Conservation (phyloP, 352 stramenopile genomes). For the Blastocystis sp. region DNA sequence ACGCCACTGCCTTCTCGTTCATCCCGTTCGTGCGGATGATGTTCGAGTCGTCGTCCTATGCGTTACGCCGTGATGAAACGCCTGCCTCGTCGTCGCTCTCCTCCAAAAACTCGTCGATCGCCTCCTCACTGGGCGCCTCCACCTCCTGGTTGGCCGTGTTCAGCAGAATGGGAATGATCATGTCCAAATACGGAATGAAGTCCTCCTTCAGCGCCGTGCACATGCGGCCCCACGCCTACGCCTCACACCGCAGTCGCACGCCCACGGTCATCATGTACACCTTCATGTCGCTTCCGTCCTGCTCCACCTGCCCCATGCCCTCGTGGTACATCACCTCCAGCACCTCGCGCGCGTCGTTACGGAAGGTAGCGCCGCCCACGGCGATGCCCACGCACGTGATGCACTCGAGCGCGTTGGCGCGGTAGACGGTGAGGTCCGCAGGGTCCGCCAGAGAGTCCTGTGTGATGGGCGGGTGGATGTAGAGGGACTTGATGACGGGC, state of each 20-base stretch:
- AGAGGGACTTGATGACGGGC: conserved; percentile 64
- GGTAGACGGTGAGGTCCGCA: conserved; percentile 47
- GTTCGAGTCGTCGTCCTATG: conserved; percentile 39
- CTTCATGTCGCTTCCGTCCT: conserved; percentile 65
- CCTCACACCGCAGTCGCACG: not conserved
- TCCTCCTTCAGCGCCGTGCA: conserved; percentile 65
- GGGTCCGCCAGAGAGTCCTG: not conserved
- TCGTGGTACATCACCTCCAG: conserved; percentile 68
- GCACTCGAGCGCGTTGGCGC: conserved; percentile 59
- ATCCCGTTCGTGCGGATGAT: conserved; percentile 56
- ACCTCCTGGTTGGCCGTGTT: conserved; percentile 56
- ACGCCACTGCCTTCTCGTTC: conserved; percentile 63
- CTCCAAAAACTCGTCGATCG: conserved; percentile 8
- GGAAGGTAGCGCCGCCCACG: conserved; percentile 9
- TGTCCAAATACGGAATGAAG: conserved; percentile 58
- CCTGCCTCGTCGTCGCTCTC: conserved; percentile 28
- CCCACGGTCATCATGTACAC: conserved; percentile 60
- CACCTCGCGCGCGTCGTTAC: conserved; percentile 59
- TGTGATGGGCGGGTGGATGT: conserved; percentile 46
- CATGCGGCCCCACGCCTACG: conserved; percentile 67
- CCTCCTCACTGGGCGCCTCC: conserved; percentile 18
- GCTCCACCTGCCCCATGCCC: conserved; percentile 64
- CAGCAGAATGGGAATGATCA: conserved; percentile 61
- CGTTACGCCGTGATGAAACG: not conserved
- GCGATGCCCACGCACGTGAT: conserved; percentile 65